These are phyloP conservation scores for Corynespora cassiicola DNA, from an alignment of 2,329 filamentous ascomycete genomes.

Conservation along the genomic window DNA sequence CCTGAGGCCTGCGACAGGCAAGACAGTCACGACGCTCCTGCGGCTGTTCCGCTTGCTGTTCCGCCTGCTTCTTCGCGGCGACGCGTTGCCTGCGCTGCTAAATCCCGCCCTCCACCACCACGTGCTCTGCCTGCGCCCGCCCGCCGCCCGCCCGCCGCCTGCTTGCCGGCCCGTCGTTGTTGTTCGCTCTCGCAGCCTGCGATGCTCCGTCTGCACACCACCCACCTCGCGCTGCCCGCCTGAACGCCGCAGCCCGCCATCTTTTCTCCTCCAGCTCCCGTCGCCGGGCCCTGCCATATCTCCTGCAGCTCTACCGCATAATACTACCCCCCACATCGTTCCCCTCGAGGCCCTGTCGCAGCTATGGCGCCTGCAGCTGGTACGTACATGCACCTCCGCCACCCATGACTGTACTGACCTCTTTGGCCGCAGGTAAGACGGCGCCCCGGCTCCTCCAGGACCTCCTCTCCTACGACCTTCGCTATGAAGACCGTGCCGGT, in stretches of 20 bases:
- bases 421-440: constrained; percentile 55
- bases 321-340: constrained; percentile 34
- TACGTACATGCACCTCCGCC: constrained; percentile 16
- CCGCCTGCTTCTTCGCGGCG: too few species aligned
- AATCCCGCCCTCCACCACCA: constrained; percentile 4
- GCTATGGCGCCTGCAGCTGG: constrained; percentile 25
- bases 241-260: background rate
- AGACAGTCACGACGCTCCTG: too few species aligned
- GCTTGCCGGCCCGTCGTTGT: too few species aligned
- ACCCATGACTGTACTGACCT: constrained; percentile 1
- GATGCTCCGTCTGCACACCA: too few species aligned
- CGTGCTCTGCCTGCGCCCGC: background rate
- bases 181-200: too few species aligned
- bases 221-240: constrained; percentile 3
- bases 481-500: constrained; percentile 50
- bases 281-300: background rate
- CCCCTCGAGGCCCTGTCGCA: constrained; percentile 6
- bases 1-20: too few species aligned
- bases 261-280: background rate
- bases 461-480: constrained; percentile 59
- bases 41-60: too few species aligned
- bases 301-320: background rate
- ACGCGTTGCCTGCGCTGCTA: too few species aligned
- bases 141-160: background rate
- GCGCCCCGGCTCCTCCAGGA: constrained; percentile 59